A percentile compares a stretch with the other conserved stretches of the same genome.
These are phyloP conservation scores for Limnomonas spitsbergensis DNA, from an alignment of 139 green algal genomes.

Conservation along the genomic window DNA sequence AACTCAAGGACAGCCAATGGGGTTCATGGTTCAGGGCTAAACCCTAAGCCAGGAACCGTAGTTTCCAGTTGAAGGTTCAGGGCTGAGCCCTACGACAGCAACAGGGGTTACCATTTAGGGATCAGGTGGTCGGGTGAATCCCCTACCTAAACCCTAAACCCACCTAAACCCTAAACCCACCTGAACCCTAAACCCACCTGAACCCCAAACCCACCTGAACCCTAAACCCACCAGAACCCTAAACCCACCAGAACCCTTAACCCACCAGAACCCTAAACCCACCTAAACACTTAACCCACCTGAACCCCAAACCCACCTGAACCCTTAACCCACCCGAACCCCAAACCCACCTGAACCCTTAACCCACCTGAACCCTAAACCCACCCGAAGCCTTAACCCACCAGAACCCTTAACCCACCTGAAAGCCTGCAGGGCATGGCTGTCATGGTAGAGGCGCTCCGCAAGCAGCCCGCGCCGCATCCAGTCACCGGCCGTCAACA, in stretches of 20 bases:
- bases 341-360: neutral
- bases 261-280: neutral
- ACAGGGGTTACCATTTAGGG: too few relatives aligned
- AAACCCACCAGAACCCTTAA: neutral
- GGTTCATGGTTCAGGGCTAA: too few relatives aligned
- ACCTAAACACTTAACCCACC: neutral
- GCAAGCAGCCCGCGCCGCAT: constrained; percentile 47
- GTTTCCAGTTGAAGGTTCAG: too few relatives aligned
- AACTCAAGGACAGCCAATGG: too few relatives aligned
- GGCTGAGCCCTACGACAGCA: too few relatives aligned
- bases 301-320: neutral
- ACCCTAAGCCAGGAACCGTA: too few relatives aligned
- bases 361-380: neutral
- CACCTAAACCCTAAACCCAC: too few relatives aligned
- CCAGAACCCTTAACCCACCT: constrained; percentile 10
- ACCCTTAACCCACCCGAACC: neutral
- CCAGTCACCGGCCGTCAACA: constrained; percentile 33
- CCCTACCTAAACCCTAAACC: too few relatives aligned
- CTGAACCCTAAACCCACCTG: too few relatives aligned
- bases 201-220: too few relatives aligned
- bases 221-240: neutral
- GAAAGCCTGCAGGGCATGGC: constrained; percentile 43
- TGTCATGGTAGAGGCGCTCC: constrained; percentile 50
- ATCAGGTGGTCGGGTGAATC: too few relatives aligned
- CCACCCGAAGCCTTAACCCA: neutral